Evolutionary conservation across 2,329 filamentous ascomycete genomes (phyloP).

Genomic region (Clonostachys byssicola): DNA sequence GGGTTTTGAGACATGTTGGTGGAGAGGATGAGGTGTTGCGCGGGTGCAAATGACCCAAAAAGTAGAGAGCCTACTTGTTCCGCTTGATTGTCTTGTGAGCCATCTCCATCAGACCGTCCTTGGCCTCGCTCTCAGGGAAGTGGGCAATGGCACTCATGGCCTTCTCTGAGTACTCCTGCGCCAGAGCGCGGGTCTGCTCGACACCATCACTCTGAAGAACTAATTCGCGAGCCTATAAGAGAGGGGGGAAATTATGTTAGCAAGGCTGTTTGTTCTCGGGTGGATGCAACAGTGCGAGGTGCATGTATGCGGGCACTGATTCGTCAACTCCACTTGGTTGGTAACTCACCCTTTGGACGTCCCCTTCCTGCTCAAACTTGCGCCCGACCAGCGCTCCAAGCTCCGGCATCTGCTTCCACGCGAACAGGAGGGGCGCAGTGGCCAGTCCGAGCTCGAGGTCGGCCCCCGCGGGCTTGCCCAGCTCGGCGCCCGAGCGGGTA

Average conservation of each 20-base stretch:
- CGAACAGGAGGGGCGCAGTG: slow-evolving; percentile 90
- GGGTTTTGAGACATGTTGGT: background rate
- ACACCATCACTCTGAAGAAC: slow-evolving; percentile 83
- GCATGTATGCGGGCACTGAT: slow-evolving; percentile 6
- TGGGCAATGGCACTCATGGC: slow-evolving; percentile 77
- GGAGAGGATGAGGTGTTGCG: background rate
- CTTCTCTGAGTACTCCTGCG: slow-evolving; percentile 85
- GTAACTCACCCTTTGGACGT: slow-evolving; percentile 72
- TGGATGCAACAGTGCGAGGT: background rate
- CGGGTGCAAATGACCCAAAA: background rate
- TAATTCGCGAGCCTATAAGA: slow-evolving; percentile 72
- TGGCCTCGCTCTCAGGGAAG: slow-evolving; percentile 94
- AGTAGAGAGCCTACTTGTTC: slow-evolving; percentile 61
- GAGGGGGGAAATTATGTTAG: background rate
- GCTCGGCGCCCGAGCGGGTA: slow-evolving; percentile 75
- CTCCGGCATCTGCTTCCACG: slow-evolving; percentile 85
- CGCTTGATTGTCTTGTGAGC: slow-evolving; percentile 87
- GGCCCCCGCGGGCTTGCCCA: slow-evolving; percentile 93
- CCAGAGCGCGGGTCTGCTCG: slow-evolving; percentile 85
- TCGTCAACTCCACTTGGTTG: background rate
- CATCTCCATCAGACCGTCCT: slow-evolving; percentile 88
- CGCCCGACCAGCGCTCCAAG: slow-evolving; percentile 85
- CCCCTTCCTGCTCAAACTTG: slow-evolving; percentile 80
- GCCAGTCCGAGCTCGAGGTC: slow-evolving; percentile 91
- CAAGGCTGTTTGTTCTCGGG: background rate